A percentile compares a stretch with the other conserved stretches of the same genome.
These are phyloP conservation scores for Kickxella alabastrina DNA, from an alignment of 192 early-diverging fungal genomes.

Conservation along the genomic window DNA sequence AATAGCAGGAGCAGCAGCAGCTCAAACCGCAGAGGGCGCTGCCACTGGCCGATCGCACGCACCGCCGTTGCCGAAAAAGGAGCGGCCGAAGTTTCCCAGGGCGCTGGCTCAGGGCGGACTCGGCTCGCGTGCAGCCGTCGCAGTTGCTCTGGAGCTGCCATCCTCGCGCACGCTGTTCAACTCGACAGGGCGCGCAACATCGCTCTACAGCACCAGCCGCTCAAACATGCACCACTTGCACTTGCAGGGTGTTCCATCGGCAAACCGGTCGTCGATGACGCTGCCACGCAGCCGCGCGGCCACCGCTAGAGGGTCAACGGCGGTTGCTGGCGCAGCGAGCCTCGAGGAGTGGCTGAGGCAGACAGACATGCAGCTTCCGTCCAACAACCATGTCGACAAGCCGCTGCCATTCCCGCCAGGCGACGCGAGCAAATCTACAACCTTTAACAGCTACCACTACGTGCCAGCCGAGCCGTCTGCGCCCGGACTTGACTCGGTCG, in stretches of 20 bases:
- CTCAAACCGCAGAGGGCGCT: not conserved
- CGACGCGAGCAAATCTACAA: conserved; percentile 14
- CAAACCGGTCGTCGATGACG: not conserved
- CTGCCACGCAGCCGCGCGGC: not conserved
- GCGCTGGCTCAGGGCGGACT: conserved; percentile 25
- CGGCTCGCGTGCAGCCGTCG: conserved; percentile 18
- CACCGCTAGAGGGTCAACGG: not conserved
- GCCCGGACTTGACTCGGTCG: not conserved
- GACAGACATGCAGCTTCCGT: conserved; percentile 35
- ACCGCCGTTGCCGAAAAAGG: conserved; percentile 30
- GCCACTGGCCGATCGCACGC: not conserved
- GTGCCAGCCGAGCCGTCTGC: conserved; percentile 2
- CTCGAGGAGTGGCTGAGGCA: conserved; percentile 45
- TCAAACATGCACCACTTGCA: not conserved
- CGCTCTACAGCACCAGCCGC: conserved; percentile 1
- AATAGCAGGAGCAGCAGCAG: too few species aligned
- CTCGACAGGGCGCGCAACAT: not conserved
- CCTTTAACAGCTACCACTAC: conserved; percentile 32
- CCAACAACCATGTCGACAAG: conserved; percentile 22
- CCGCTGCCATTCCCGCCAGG: conserved; percentile 25
- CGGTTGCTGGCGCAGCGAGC: conserved; percentile 3
- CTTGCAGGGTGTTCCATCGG: conserved; percentile 9
- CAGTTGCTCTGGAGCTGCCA: conserved; percentile 25
- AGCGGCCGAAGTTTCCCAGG: conserved; percentile 30
- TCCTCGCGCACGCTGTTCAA: conserved; percentile 38